These are phyloP conservation scores for Ustilago lituana DNA, from an alignment of 1,284 basidiomycete genomes.

Conservation along the genomic window DNA sequence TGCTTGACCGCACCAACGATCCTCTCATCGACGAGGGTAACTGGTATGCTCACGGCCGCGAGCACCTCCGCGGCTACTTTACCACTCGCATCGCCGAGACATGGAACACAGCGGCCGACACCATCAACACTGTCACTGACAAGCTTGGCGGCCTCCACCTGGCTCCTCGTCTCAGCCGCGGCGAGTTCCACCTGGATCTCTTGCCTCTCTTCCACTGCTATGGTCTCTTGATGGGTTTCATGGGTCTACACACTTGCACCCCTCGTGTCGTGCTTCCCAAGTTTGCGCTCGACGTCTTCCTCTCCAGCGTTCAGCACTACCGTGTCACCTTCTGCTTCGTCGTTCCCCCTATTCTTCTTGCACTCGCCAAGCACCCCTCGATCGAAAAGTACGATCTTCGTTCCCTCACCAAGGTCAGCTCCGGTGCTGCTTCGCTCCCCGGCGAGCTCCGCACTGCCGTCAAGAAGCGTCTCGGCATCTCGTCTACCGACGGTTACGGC, in stretches of 20 bases:
- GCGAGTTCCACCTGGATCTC: slow-evolving; percentile 61
- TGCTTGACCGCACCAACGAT: slow-evolving; percentile 60
- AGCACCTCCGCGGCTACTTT: slow-evolving; percentile 44
- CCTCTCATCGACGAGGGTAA: slow-evolving; percentile 52
- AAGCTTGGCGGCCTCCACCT: slow-evolving; percentile 30
- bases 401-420: slow-evolving; percentile 58
- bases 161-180: slow-evolving; percentile 32
- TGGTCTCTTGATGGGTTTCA: slow-evolving; percentile 59
- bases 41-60: slow-evolving; percentile 48
- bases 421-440: slow-evolving; percentile 59
- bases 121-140: slow-evolving; percentile 34
- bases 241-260: slow-evolving; percentile 62
- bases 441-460: slow-evolving; percentile 52
- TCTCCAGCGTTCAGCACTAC: slow-evolving; percentile 51
- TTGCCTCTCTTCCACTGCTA: slow-evolving; percentile 67
- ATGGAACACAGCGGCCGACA: slow-evolving; percentile 48
- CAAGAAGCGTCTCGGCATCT: slow-evolving; percentile 52
- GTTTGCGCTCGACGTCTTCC: slow-evolving; percentile 59
- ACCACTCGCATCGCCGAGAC: slow-evolving; percentile 43
- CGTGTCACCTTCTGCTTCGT: slow-evolving; percentile 64
- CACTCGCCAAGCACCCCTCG: slow-evolving; percentile 55
- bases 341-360: slow-evolving; percentile 64
- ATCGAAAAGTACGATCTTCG: slow-evolving; percentile 59
- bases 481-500: slow-evolving; percentile 63
- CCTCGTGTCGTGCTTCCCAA: slow-evolving; percentile 56